A percentile compares a stretch with the other conserved stretches of the same genome.
Conservation (phyloP, 1,284 basidiomycete species). For the Blastosporella zonata region DNA sequence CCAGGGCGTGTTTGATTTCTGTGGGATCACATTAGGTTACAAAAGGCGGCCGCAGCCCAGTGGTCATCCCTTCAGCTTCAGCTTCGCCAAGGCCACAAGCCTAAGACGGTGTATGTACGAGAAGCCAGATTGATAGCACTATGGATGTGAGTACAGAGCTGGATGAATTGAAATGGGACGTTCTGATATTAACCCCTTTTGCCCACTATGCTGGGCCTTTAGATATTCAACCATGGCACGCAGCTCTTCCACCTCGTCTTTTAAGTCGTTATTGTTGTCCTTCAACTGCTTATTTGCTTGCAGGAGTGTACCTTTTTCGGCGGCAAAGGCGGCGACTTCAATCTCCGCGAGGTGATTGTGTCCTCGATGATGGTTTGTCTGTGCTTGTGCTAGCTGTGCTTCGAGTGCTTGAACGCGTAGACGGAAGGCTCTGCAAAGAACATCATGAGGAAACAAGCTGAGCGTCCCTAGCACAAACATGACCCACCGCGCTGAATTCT, state of each 20-base stretch:
- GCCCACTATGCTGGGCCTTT: constrained; percentile 50
- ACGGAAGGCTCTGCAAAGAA: constrained; percentile 42
- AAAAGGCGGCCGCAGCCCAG: too few species aligned
- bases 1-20: too few species aligned
- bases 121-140: too few species aligned
- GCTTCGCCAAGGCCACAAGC: too few species aligned
- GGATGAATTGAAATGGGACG: too few species aligned
- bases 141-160: too few species aligned
- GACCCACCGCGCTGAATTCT: constrained; percentile 53
- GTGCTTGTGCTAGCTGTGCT: constrained; percentile 41
- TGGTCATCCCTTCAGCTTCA: too few species aligned
- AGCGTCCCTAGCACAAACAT: neutral
- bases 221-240: constrained; percentile 67
- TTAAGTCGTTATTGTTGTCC: constrained; percentile 56
- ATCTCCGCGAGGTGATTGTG: constrained; percentile 16
- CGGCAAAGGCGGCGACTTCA: constrained; percentile 39
- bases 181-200: constrained; percentile 39
- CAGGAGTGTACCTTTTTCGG: constrained; percentile 45
- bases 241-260: constrained; percentile 69
- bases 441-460: neutral
- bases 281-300: constrained; percentile 47
- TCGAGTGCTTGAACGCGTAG: constrained; percentile 59
- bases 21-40: too few species aligned
- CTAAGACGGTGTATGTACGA: too few species aligned
- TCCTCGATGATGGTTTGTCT: constrained; percentile 19